Base-by-base conservation (phyloP, 257 asterid species). In the Penstemon davidsonii region DNA sequence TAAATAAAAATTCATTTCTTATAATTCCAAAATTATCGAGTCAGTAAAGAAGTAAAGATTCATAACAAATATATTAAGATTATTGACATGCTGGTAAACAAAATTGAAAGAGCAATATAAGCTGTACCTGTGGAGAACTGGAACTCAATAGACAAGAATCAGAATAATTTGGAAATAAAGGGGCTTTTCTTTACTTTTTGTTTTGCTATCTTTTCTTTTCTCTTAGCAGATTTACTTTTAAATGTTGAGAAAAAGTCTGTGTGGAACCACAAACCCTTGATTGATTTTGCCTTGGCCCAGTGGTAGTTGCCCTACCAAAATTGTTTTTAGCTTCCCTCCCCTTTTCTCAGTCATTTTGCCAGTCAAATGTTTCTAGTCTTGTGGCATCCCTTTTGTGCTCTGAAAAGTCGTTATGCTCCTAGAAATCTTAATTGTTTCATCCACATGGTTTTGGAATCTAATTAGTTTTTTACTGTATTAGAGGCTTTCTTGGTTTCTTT, bases 1-100 rank as follows among this genome's bases (percentile, higher is more conserved):
- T 7, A 57, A 40, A 67, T 50, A 39, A 55, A 13, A 25, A 9
- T 45, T 12, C 41, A 63, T 43, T 56, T 36, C 13, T 67, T 40
- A 12, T 44, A 42, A 60, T 42, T n/a, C 46, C 9, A 71, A 60
- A 40, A 54, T 38, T 57, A 4, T 57, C 49, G 61, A 53, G 58
- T 67, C 51, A 25, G 4, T 11, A 43, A 37, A 7, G n/a, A 38
- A 51, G 37, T 38, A 8, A 41, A 53, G 7, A 43, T 55, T 37
- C 40, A 15, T 40, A 37, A 61, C 7, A 8, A 12, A 42, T 5
- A 11, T 55, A 11, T 43, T 63, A 62, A 63, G 66, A 5, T 13
- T 38, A 37, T 36, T 64, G 54, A 51, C 55, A 52, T 51, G 65
- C 33, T 54, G 53, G 36, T 13, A 19, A 51, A 75, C 38, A 53